Percentiles rank a stretch among this genome's conserved stretches.
phyloP scores from a whole-genome alignment of 2,329 filamentous ascomycete genomes.

The Pseudogymnoascus sp. region DNA sequence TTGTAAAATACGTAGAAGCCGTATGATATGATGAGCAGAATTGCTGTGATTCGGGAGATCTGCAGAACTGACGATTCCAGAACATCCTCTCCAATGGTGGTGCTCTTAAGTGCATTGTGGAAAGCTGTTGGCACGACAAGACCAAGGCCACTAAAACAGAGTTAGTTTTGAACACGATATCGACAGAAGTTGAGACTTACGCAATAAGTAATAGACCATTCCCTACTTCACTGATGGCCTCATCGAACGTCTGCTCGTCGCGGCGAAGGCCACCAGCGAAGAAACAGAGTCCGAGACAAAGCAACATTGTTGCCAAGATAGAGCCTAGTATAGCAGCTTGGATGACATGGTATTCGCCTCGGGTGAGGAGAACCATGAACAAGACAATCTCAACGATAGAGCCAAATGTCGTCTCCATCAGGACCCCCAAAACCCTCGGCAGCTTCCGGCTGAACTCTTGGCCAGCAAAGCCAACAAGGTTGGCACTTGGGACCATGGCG shows the following conservation, averaged over 20 bases:
- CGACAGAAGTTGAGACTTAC: slow-evolving; percentile 39
- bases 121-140: slow-evolving; percentile 39
- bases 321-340: slow-evolving; percentile 77
- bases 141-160: slow-evolving; percentile 35
- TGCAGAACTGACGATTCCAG: slow-evolving; percentile 47
- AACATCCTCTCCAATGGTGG: slow-evolving; percentile 27
- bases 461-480: slow-evolving; percentile 66
- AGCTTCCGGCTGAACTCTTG: slow-evolving; percentile 66
- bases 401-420: slow-evolving; percentile 56
- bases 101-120: slow-evolving; percentile 35
- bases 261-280: slow-evolving; percentile 63
- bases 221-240: slow-evolving; percentile 70
- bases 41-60: slow-evolving; percentile 62
- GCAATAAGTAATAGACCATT: slow-evolving; percentile 70
- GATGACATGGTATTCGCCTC: slow-evolving; percentile 57
- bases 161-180: slow-evolving; percentile 10
- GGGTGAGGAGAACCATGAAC: slow-evolving; percentile 64
- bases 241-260: slow-evolving; percentile 62
- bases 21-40: slow-evolving; percentile 65
- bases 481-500: slow-evolving; percentile 69
- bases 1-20: slow-evolving; percentile 63
- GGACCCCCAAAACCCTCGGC: slow-evolving; percentile 60
- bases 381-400: slow-evolving; percentile 75
- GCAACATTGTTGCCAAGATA: slow-evolving; percentile 70
- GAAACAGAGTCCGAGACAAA: slow-evolving; percentile 76